These are phyloP conservation scores for Alternaria gaisen DNA, from an alignment of 2,329 filamentous ascomycete species.

Conservation along the genomic window DNA sequence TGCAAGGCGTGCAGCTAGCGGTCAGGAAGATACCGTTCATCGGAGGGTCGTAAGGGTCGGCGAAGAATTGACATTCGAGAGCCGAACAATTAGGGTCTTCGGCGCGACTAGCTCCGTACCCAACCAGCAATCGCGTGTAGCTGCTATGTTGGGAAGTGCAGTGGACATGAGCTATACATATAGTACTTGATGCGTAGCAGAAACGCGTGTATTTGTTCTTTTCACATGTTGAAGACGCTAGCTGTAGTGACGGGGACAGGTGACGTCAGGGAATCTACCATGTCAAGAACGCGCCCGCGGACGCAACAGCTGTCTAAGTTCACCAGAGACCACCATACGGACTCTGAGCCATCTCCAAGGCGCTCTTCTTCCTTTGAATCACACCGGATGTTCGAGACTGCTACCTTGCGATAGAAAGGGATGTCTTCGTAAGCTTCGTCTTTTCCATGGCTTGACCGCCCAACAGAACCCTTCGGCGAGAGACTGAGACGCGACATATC, in stretches of 20 bases:
- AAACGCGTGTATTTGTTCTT: background rate
- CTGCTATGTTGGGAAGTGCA: background rate
- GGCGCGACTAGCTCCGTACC: background rate
- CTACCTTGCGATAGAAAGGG: background rate
- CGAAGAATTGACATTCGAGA: background rate
- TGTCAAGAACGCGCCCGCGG: background rate
- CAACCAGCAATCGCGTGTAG: background rate
- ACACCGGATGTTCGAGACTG: background rate
- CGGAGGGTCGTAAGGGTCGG: background rate
- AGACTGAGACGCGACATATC: background rate
- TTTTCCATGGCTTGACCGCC: background rate
- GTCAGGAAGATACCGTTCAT: background rate
- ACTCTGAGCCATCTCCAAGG: background rate
- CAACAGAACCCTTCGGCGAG: background rate
- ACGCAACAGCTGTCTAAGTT: background rate
- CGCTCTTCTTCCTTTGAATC: background rate
- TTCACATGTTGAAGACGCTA: background rate
- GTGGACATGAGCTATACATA: background rate
- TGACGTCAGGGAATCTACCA: background rate
- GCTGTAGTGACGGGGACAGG: background rate
- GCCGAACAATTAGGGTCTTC: conserved; percentile 8
- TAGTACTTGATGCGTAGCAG: background rate
- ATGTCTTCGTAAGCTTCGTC: background rate
- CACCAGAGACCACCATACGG: background rate
- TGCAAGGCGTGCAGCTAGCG: conserved; percentile 1